phyloP scores from a whole-genome alignment of 2,329 filamentous ascomycete genomes.

The Alternaria longipes region DNA sequence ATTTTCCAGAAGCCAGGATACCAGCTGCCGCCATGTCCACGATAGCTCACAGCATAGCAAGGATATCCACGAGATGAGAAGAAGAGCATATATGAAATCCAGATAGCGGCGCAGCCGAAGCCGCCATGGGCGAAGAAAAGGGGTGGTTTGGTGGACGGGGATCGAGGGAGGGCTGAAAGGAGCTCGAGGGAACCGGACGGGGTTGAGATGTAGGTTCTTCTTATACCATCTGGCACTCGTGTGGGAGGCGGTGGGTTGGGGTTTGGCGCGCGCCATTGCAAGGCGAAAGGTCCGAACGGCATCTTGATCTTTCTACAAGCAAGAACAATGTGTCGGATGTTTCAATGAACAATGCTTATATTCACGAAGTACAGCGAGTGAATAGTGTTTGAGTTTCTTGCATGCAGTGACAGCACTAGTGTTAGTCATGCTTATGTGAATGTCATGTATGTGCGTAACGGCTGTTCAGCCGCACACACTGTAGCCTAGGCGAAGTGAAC shows the following conservation, averaged over 20 bases:
- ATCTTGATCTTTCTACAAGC: constrained; percentile 14
- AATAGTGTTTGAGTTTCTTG: too few species aligned
- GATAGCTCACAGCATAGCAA: constrained; percentile 63
- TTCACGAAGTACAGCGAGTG: too few species aligned
- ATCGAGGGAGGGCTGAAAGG: constrained; percentile 53
- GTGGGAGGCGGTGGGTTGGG: constrained; percentile 34
- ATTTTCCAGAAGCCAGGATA: constrained; percentile 60
- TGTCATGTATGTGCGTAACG: too few species aligned
- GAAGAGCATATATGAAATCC: constrained; percentile 62
- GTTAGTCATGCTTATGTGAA: too few species aligned
- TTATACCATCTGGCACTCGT: constrained; percentile 46
- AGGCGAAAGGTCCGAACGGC: constrained; percentile 41
- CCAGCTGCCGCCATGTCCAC: constrained; percentile 64
- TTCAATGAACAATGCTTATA: neutral
- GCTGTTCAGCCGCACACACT: too few species aligned
- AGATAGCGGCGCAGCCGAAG: constrained; percentile 64
- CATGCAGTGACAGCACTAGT: too few species aligned
- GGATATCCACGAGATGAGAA: constrained; percentile 57
- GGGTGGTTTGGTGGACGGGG: constrained; percentile 38
- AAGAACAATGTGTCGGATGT: neutral
- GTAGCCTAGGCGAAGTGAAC: too few species aligned
- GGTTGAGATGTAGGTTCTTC: constrained; percentile 22
- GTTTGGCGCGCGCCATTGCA: constrained; percentile 39
- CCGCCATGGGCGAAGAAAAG: constrained; percentile 65
- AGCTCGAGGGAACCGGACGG: constrained; percentile 60